These are phyloP conservation scores for Neurospora sp. DNA, from an alignment of 495 filamentous ascomycete genomes.

Conservation along the genomic window DNA sequence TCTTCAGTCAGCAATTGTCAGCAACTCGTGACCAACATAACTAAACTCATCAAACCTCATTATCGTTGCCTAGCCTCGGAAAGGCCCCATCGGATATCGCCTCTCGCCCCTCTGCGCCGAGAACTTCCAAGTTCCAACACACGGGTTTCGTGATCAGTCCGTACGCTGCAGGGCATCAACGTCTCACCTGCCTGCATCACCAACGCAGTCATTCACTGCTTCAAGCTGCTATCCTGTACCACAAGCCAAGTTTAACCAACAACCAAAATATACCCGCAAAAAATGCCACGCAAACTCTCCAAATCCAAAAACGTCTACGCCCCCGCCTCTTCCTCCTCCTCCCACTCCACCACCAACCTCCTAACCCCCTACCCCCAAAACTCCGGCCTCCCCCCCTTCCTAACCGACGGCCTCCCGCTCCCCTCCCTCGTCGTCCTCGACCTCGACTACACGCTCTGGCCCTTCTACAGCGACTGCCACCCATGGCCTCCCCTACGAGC, in stretches of 20 bases:
- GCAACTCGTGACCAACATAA: not conserved
- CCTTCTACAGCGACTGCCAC: slow-evolving; percentile 94
- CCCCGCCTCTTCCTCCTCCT: not conserved
- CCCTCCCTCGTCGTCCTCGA: slow-evolving; percentile 87
- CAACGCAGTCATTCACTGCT: not conserved
- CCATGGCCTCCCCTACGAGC: slow-evolving; percentile 69
- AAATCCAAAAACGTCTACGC: not conserved
- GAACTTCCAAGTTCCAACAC: not conserved
- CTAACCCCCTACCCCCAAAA: slow-evolving; percentile 41
- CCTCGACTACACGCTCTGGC: slow-evolving; percentile 95
- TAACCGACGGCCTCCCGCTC: slow-evolving; percentile 69
- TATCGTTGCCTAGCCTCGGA: not conserved
- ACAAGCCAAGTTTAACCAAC: not conserved
- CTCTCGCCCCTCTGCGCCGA: not conserved
- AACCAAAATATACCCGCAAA: not conserved
- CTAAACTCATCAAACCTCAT: not conserved
- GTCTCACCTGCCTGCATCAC: not conserved
- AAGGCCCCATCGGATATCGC: not conserved
- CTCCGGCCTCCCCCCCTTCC: slow-evolving; percentile 15
- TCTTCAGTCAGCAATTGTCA: not conserved
- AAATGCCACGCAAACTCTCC: slow-evolving; percentile 5
- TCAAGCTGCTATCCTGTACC: not conserved
- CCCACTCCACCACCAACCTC: slow-evolving; percentile 10
- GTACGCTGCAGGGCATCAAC: not conserved
- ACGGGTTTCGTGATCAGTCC: not conserved